These are phyloP conservation scores for Cunninghamia lanceolata DNA, from an alignment of 75 land plant species.

Conservation along the genomic window DNA sequence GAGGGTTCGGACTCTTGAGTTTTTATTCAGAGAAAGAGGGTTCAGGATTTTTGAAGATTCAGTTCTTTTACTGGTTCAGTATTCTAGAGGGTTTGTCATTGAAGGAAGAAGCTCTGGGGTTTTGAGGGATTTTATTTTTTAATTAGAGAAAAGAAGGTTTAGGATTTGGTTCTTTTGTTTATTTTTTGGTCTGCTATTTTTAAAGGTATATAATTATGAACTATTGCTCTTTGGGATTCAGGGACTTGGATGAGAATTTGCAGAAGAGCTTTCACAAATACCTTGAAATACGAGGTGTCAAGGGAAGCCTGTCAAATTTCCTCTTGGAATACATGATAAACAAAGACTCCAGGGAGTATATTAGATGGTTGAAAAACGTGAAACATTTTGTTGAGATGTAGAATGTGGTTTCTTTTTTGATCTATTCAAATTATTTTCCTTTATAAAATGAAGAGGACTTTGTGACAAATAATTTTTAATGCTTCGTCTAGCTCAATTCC, in stretches of 20 bases:
- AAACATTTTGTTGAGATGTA: slow-evolving; percentile 48
- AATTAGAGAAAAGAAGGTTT: no score
- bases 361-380: slow-evolving; percentile 61
- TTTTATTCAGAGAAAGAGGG: not conserved
- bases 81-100: not conserved
- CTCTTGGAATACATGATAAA: slow-evolving; percentile 70
- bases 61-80: not conserved
- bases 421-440: not conserved
- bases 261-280: slow-evolving; percentile 78
- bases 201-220: not conserved
- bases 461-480: not conserved
- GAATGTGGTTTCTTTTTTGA: not conserved
- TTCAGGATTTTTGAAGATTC: not conserved
- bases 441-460: not conserved
- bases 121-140: not conserved
- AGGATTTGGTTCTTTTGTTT: slow-evolving; percentile 6
- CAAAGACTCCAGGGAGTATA: slow-evolving; percentile 61
- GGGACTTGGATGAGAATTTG: slow-evolving; percentile 79
- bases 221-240: slow-evolving; percentile 14
- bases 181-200: not conserved
- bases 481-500: not conserved
- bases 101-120: not conserved
- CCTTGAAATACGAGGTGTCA: slow-evolving; percentile 71
- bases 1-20: not conserved
- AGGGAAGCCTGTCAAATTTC: slow-evolving; percentile 51